Evolutionary conservation across 2,329 filamentous ascomycete species (phyloP).

Genomic region (Tolypocladium ovalisporum): DNA sequence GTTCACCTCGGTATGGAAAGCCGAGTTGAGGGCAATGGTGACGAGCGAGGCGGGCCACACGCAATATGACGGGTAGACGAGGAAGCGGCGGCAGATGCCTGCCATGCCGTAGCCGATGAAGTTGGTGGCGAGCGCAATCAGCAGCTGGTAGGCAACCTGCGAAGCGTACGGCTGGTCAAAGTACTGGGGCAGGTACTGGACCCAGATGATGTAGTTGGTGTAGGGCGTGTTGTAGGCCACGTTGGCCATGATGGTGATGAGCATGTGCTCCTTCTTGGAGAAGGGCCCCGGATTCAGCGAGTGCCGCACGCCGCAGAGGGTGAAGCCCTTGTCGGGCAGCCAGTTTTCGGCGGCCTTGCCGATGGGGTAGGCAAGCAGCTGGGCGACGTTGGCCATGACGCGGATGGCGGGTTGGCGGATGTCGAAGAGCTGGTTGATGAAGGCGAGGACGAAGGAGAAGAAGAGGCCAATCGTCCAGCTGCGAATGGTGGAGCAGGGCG

Average conservation of each 20-base stretch:
- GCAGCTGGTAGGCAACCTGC: conserved; percentile 41
- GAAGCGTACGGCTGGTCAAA: conserved; percentile 44
- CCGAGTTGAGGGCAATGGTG: conserved; percentile 42
- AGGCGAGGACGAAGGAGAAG: conserved; percentile 37
- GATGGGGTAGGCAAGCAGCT: conserved; percentile 44
- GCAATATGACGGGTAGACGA: conserved; percentile 44
- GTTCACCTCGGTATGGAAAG: conserved; percentile 37
- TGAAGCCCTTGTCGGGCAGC: conserved; percentile 40
- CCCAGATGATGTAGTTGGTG: conserved; percentile 45
- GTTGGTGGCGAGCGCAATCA: conserved; percentile 43
- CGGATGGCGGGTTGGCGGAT: conserved; percentile 44
- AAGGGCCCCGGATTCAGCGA: conserved; percentile 46
- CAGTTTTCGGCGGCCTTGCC: conserved; percentile 38
- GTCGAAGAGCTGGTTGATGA: conserved; percentile 47
- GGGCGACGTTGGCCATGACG: conserved; percentile 44
- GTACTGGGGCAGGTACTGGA: conserved; percentile 39
- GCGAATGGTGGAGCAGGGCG: conserved; percentile 43
- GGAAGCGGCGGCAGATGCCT: conserved; percentile 40
- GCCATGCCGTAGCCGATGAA: conserved; percentile 50
- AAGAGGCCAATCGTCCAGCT: conserved; percentile 42
- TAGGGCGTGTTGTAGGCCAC: conserved; percentile 41
- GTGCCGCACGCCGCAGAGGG: conserved; percentile 31
- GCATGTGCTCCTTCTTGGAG: conserved; percentile 50
- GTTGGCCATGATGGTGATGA: conserved; percentile 53
- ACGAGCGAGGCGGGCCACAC: conserved; percentile 48